These are phyloP conservation scores for Sphenostylis stenocarpa DNA, from an alignment of 306 rosid species.

Conservation along the genomic window DNA sequence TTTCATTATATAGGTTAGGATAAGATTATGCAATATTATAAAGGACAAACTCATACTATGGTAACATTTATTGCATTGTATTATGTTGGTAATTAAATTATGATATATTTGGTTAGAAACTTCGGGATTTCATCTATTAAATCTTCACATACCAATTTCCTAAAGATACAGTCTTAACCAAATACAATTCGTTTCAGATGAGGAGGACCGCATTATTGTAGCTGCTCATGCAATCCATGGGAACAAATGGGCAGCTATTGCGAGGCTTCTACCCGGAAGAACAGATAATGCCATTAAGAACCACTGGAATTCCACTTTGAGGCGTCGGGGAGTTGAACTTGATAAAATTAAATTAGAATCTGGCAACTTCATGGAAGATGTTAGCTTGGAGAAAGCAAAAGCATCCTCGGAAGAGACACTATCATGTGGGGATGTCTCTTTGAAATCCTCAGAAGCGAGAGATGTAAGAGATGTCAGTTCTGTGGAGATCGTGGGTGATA, in stretches of 20 bases:
- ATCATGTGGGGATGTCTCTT: constrained; percentile 81
- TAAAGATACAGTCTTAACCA: constrained; percentile 31
- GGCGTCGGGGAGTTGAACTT: constrained; percentile 63
- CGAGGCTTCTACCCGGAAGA: constrained; percentile 82
- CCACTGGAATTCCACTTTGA: constrained; percentile 91
- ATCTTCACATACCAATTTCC: constrained; percentile 14
- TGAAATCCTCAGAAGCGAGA: constrained; percentile 71
- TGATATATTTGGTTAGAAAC: constrained; percentile 16
- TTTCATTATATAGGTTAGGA: too few species aligned
- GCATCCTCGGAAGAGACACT: constrained; percentile 90
- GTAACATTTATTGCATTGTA: too few species aligned
- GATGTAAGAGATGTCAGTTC: constrained; percentile 66
- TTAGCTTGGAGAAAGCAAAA: constrained; percentile 76
- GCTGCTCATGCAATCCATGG: constrained; percentile 90
- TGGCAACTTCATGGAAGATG: constrained; percentile 53
- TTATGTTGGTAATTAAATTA: too few species aligned
- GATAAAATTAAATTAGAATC: constrained; percentile 62
- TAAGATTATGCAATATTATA: too few species aligned
- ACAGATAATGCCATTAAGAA: constrained; percentile 92
- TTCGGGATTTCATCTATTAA: constrained; percentile 1
- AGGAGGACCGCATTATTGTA: constrained; percentile 84
- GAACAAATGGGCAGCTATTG: constrained; percentile 92
- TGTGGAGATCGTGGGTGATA: constrained; percentile 54
- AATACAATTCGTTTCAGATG: constrained; percentile 57
- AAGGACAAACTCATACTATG: too few species aligned